Conservation (phyloP, 1,139 yeast genomes). For the Debaryomyces subglobosus region DNA sequence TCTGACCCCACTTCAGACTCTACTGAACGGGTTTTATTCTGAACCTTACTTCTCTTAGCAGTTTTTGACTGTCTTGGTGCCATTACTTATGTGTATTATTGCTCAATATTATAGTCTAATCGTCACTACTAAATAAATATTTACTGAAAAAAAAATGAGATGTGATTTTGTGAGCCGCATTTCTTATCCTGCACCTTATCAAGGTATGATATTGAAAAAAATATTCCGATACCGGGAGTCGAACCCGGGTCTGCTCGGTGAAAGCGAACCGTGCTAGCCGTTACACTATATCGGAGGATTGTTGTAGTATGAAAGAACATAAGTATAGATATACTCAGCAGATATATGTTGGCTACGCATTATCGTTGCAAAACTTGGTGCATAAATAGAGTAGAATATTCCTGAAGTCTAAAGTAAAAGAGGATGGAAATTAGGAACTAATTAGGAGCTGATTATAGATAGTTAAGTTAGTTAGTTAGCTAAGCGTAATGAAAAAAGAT, state of each 20-base stretch:
- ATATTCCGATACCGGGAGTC: conserved; percentile 77
- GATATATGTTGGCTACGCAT: too few relatives aligned
- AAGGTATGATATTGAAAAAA: conserved; percentile 20
- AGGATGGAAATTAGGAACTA: too few relatives aligned
- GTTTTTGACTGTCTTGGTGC: conserved; percentile 62
- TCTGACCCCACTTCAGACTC: conserved; percentile 71
- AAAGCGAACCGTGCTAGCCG: conserved; percentile 85
- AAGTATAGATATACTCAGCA: too few relatives aligned
- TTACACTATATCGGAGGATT: conserved; percentile 82
- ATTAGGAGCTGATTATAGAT: too few relatives aligned
- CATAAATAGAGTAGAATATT: too few relatives aligned
- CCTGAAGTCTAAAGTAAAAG: too few relatives aligned
- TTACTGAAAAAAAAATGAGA: conserved; percentile 6
- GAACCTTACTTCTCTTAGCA: conserved; percentile 55
- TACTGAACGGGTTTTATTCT: conserved; percentile 57
- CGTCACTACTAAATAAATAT: background rate
- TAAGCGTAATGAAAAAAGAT: too few relatives aligned
- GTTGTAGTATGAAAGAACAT: too few relatives aligned
- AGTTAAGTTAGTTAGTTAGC: too few relatives aligned
- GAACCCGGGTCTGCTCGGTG: conserved; percentile 85
- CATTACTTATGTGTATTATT: conserved; percentile 27
- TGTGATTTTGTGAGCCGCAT: background rate
- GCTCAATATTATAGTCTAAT: background rate
- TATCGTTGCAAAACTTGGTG: too few relatives aligned
- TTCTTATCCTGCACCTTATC: background rate